These are phyloP conservation scores for Brettanomyces custersianus DNA, from an alignment of 805 yeast species.

Conservation along the genomic window DNA sequence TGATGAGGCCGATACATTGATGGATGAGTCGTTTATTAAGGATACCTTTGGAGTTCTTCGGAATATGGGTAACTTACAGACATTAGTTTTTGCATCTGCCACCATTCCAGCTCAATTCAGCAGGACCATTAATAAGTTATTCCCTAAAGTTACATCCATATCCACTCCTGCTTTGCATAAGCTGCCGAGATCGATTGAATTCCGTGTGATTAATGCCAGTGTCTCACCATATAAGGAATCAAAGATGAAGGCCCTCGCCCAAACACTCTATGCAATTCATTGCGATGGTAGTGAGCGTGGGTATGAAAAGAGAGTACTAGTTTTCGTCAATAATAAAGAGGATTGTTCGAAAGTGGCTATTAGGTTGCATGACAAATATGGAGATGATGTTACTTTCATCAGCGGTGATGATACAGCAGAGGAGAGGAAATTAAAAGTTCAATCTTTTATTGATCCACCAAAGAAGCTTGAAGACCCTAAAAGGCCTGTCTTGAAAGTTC, in stretches of 20 bases:
- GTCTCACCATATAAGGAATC: slow-evolving; percentile 77
- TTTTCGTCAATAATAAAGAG: slow-evolving; percentile 73
- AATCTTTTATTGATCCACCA: slow-evolving; percentile 59
- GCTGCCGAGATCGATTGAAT: slow-evolving; percentile 67
- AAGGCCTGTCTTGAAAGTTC: slow-evolving; percentile 43
- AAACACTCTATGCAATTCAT: slow-evolving; percentile 76
- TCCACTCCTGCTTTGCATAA: slow-evolving; percentile 79
- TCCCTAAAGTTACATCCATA: slow-evolving; percentile 58
- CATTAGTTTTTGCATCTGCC: slow-evolving; percentile 77
- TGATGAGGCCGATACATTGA: slow-evolving; percentile 90
- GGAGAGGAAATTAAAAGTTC: slow-evolving; percentile 49
- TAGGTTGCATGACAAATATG: slow-evolving; percentile 37
- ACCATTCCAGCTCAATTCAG: slow-evolving; percentile 79
- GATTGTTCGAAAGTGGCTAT: slow-evolving; percentile 53
- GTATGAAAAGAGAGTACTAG: slow-evolving; percentile 66
- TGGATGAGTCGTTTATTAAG: slow-evolving; percentile 71
- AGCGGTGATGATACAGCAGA: slow-evolving; percentile 57
- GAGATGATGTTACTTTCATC: slow-evolving; percentile 55
- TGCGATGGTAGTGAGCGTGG: slow-evolving; percentile 77
- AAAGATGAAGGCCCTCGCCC: slow-evolving; percentile 77
- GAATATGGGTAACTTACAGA: slow-evolving; percentile 40
- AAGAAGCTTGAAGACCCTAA: slow-evolving; percentile 27
- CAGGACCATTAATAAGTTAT: slow-evolving; percentile 45
- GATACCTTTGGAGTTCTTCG: slow-evolving; percentile 52
- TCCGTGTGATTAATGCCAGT: slow-evolving; percentile 68